A percentile compares a stretch with the other conserved stretches of the same genome.
These are phyloP conservation scores for Pinus tabuliformis DNA, from an alignment of 75 land plant species.

Conservation along the genomic window DNA sequence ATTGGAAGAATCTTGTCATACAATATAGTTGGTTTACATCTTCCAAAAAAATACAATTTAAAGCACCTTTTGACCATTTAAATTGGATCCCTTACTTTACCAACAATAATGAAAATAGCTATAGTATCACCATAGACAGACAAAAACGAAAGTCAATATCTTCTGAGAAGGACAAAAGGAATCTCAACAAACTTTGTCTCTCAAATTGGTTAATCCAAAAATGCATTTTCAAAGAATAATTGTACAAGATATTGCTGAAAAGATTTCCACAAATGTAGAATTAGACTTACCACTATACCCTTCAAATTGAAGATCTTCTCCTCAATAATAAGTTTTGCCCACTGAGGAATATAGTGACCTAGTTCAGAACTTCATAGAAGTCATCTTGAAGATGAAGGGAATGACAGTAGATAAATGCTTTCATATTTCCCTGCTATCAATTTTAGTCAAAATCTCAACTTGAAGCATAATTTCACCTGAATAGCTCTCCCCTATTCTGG, in stretches of 20 bases:
- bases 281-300: constrained; percentile 73
- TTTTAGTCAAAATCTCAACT: neutral
- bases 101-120: no score
- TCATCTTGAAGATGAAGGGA: no score
- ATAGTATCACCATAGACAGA: no score
- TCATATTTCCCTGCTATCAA: neutral
- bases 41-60: no score
- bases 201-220: neutral
- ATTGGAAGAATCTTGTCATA: no score
- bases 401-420: no score
- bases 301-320: constrained; percentile 58
- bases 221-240: neutral
- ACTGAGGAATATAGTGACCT: constrained; percentile 96
- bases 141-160: no score
- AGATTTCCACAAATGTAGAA: neutral
- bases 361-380: neutral
- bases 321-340: constrained; percentile 72
- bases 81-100: no score
- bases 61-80: no score
- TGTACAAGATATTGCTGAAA: neutral
- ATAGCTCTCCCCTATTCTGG: constrained; percentile 92
- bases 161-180: neutral
- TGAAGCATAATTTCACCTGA: constrained; percentile 56
- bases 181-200: neutral
- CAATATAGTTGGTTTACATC: no score